Base-by-base conservation (phyloP, 768 basidiomycete genomes). In the Kwoniella heveanensis region DNA sequence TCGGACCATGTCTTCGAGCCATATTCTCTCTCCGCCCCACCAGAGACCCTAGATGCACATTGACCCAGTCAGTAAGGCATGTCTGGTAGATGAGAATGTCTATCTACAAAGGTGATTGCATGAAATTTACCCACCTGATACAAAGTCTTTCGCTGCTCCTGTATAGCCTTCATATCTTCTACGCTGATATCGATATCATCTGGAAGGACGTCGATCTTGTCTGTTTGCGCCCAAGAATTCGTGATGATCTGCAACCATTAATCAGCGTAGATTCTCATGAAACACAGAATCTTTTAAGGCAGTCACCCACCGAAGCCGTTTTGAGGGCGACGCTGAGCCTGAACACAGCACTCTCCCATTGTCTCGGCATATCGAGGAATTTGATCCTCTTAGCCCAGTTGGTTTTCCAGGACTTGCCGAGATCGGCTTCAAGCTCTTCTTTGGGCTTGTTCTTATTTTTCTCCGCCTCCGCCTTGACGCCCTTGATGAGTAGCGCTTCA, bases 21-120 rank as follows among this genome's bases (percentile, higher is more conserved):
- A 95, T 57, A 93, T 90, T 29, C 90, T 85, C 73, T 93, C 92
- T 1, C 88, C 86, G 8, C 92, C 92, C 88, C 89, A 90, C 91
- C 91, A 95, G 8, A 93, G 86, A 82, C 53, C 77, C 72, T 77
- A 27, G n/a, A 17, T 32, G 44, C 39, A 36, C 9, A 48, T 39
- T 22, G 26, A 13, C 32, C 5, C 47, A 17, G 26, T 24, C 48
- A 52, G 44, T n/a, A 21, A 19, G 12, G 10, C 15, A n/a, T n/a
- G n/a, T n/a, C n/a, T n/a, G n/a, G n/a, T n/a, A n/a, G n/a, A n/a
- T n/a, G n/a, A n/a, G n/a, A n/a, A n/a, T n/a, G n/a, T n/a, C n/a
- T n/a, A n/a, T n/a, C n/a, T n/a, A n/a, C n/a, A n/a, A n/a, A n/a
- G n/a, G n/a, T n/a, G n/a, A n/a, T n/a, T n/a, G n/a, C n/a, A n/a